Evolutionary conservation across 176 grass and related monocot genomes (phyloP).

Genomic region (Elymus sibiricus): DNA sequence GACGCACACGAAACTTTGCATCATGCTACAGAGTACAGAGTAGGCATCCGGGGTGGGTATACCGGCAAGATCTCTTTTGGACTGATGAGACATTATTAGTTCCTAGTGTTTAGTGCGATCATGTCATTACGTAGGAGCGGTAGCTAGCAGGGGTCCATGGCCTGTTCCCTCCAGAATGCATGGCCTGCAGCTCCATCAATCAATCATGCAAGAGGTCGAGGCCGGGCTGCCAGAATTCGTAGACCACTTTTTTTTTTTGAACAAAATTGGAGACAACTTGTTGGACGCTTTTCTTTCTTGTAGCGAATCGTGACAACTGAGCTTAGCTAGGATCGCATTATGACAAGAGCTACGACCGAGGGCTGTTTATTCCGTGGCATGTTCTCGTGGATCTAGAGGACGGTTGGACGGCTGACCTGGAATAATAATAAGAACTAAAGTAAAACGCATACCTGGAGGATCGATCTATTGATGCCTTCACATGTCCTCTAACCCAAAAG

Average conservation of each 20-base stretch:
- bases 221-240: background rate
- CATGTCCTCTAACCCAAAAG: conserved; percentile 6
- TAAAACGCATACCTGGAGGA: background rate
- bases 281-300: background rate
- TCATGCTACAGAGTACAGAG: background rate
- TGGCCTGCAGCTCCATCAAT: background rate
- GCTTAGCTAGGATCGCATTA: background rate
- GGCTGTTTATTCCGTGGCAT: conserved; percentile 14
- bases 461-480: background rate
- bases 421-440: background rate
- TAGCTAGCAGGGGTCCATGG: background rate
- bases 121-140: background rate
- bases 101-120: background rate
- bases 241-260: background rate
- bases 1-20: background rate
- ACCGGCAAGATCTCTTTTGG: background rate
- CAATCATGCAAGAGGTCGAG: background rate
- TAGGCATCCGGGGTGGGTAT: background rate
- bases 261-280: background rate
- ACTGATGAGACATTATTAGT: background rate
- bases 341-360: background rate
- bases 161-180: background rate
- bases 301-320: conserved; percentile 2
- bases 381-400: conserved; percentile 20
- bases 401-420: background rate